Base-by-base conservation (phyloP, 768 basidiomycete species). In the Naganishia antarctica region DNA sequence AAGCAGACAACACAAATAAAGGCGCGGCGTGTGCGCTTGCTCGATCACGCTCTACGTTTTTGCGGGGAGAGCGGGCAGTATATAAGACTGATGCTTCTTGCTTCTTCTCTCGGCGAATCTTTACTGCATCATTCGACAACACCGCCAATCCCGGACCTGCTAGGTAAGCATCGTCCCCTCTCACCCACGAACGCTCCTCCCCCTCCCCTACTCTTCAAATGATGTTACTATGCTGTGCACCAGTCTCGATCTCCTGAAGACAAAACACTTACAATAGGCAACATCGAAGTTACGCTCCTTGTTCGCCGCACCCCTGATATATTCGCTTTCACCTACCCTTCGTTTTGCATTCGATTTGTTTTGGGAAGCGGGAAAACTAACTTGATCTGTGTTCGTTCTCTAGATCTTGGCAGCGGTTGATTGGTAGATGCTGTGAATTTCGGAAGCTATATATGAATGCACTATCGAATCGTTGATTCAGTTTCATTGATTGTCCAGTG, bases 171-270 rank as follows among this genome's bases (percentile, higher is more conserved):
- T 26, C 32, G 23, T n/a, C n/a, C 23, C 53, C 34, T 1, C 31
- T 25, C 21, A 2, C 34, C 18, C 32, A 11, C 37, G 34, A 16
- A 26, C 37, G 21, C 4, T 57, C 32, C 53, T 12, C 28, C 16
- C 29, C 15, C n/a, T 23, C 50, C 12, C 23, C 23, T 34, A 32
- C 37, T 18, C 25, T 13, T 57, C 53, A 57, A 57, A 57, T 57
- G 53, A 57, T 57, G 53, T 57, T 41, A 21, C 25, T 41, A 57
- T 57, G 53, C 53, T 57, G 53, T 57, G 53, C 53, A 57, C 53
- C 53, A 57, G 53, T 57, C 53, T 57, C 53, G 53, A 57, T 57
- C 1, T 34, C 26, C 34, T 57, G 53, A 57, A 57, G 53, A 57
- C 34, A 57, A 57, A 37, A 37, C 53, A 57, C 53, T 57, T 57